phyloP scores from a whole-genome alignment of 179 eudicot genomes.

The Gypsophila paniculata region DNA sequence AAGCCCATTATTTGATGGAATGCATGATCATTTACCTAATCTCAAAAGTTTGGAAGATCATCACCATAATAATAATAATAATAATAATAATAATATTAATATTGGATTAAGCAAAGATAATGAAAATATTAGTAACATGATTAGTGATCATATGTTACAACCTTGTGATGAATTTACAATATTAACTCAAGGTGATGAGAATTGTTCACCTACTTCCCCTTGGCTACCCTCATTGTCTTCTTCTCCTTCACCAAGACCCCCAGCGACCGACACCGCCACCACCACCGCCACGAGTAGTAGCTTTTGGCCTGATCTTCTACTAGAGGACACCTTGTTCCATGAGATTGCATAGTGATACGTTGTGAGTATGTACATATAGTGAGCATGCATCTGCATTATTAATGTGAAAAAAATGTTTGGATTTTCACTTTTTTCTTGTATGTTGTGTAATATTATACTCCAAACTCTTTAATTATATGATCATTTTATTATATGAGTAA shows the following conservation, averaged over 20 bases:
- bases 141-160: conserved; percentile 13
- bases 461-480: not conserved
- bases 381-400: not conserved
- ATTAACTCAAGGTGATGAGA: conserved; percentile 22
- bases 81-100: too few relatives aligned
- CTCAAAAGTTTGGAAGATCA: conserved; percentile 33
- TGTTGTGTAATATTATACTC: conserved; percentile 19
- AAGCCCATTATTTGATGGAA: conserved; percentile 24
- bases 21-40: conserved; percentile 45
- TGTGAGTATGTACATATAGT: not conserved
- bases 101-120: not conserved
- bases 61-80: too few relatives aligned
- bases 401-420: conserved; percentile 17
- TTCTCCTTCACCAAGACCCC: conserved; percentile 35
- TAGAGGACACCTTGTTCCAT: conserved; percentile 16
- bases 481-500: not conserved
- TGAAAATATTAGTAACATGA: conserved; percentile 15
- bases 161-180: conserved; percentile 27
- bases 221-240: conserved; percentile 43
- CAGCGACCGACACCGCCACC: conserved; percentile 20
- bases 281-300: conserved; percentile 30
- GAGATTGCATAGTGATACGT: conserved; percentile 7
- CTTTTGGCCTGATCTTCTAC: conserved; percentile 42
- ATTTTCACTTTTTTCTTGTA: not conserved
- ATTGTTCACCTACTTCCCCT: conserved; percentile 35